Evolutionary conservation across 805 yeast genomes (phyloP), one percentile per base, ranked within the genome.

Genomic region (Maudiozyma serrabonitensis): DNA sequence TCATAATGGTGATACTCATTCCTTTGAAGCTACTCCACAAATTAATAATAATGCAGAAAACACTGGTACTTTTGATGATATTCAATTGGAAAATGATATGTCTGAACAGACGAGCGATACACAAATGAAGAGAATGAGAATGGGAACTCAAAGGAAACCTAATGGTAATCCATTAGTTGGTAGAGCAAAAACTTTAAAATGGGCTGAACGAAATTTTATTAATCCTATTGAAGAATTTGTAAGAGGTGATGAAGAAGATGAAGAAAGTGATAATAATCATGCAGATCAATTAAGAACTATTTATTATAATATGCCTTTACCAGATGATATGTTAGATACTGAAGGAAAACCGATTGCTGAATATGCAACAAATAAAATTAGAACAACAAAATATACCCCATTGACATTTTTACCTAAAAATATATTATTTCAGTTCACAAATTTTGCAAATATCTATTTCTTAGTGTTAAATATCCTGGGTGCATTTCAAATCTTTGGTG

Each of bases 311-410:
- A 60, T 76, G 58, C 71, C 73, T 2, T 63, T 85, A 26, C 89
- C 93, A 0, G 78, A 74, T 21, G 75, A 76, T 37, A 67, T 74
- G 63, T 46, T 79, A 19, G 82, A 81, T 52, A 80, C 79, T 60
- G 75, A 81, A 1, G 82, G 84, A 13, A 74, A 76, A 37, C 86
- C 91, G 1, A 61, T 59, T 18, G 72, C 74, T 0, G 63, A 67
- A n/a, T 91, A 85, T 62, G 81, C 95, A 11, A 76, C 96, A 53
- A 91, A 91, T 72, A 90, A 93, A 66, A 87, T 93, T 57, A 80
- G 97, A 71, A 89, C 98, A 0, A 88, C 99, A 2, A 91, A 88
- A 70, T 91, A 91, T 67, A 91, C 97, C 2, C 96, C 98, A 6
- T 63, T 93, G 43, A 73, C 88, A 8, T 91, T 91, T 61, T 55